phyloP scores from a whole-genome alignment of 169 alveolate genomes.

The Blepharisma undulans region DNA sequence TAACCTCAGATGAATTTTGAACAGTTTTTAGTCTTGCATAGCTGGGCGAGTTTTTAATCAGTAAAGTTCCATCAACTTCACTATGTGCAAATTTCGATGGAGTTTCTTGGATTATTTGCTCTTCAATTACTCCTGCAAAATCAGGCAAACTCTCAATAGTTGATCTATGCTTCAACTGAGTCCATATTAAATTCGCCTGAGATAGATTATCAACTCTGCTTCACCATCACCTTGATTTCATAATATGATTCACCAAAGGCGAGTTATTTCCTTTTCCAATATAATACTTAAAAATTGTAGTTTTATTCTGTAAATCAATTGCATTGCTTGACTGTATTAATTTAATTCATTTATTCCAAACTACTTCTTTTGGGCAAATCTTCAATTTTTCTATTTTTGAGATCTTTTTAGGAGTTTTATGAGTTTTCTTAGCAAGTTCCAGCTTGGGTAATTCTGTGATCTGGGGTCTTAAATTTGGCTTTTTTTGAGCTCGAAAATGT shows the following conservation, averaged over 20 bases:
- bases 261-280: conserved; percentile 34
- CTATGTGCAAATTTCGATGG: neutral
- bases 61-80: neutral
- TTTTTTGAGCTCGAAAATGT: neutral
- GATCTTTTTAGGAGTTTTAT: neutral
- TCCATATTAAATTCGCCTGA: conserved; percentile 29
- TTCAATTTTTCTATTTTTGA: neutral
- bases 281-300: neutral
- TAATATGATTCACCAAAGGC: neutral
- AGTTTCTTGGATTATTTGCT: neutral
- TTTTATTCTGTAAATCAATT: neutral
- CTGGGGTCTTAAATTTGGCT: neutral
- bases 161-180: neutral
- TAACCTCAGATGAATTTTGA: neutral
- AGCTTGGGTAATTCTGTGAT: neutral
- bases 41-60: neutral
- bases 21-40: neutral
- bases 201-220: neutral
- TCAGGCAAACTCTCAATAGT: neutral
- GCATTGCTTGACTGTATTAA: conserved; percentile 17
- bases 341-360: neutral
- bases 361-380: neutral
- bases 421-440: neutral
- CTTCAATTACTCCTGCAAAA: neutral
- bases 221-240: conserved; percentile 13